These are phyloP conservation scores for Rugiboletus extremiorientalis DNA, from an alignment of 1,284 basidiomycete species.

Conservation along the genomic window DNA sequence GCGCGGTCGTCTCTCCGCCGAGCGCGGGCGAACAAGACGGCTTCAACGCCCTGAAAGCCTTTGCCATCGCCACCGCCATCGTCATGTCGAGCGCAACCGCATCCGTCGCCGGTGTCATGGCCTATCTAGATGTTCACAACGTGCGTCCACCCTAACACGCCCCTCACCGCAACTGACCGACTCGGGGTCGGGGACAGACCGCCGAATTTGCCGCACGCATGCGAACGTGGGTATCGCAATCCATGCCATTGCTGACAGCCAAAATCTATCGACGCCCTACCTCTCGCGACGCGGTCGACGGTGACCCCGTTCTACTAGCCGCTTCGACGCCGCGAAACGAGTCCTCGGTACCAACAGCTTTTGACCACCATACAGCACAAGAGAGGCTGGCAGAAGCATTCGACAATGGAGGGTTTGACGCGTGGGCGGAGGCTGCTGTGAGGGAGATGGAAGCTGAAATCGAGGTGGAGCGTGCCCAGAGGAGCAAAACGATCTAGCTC, in stretches of 20 bases:
- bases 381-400: slow-evolving; percentile 52
- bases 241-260: slow-evolving; percentile 49
- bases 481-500: not conserved
- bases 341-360: not conserved
- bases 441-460: slow-evolving; percentile 57
- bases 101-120: slow-evolving; percentile 40
- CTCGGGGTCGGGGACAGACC: slow-evolving; percentile 38
- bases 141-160: slow-evolving; percentile 30
- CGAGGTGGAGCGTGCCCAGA: slow-evolving; percentile 39
- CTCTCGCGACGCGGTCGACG: slow-evolving; percentile 4
- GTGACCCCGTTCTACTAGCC: not conserved
- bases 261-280: slow-evolving; percentile 47
- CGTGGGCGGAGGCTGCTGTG: slow-evolving; percentile 50
- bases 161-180: not conserved
- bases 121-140: slow-evolving; percentile 40
- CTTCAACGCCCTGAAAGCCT: slow-evolving; percentile 47
- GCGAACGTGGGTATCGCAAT: slow-evolving; percentile 43
- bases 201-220: slow-evolving; percentile 55
- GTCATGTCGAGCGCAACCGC: slow-evolving; percentile 36
- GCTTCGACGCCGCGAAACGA: not conserved
- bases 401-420: slow-evolving; percentile 51
- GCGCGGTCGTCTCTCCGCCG: too few relatives aligned
- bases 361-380: slow-evolving; percentile 44
- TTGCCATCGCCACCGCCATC: slow-evolving; percentile 44
- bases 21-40: slow-evolving; percentile 4